phyloP scores from a whole-genome alignment of 495 filamentous ascomycete genomes.

The Cryomyces minteri region DNA sequence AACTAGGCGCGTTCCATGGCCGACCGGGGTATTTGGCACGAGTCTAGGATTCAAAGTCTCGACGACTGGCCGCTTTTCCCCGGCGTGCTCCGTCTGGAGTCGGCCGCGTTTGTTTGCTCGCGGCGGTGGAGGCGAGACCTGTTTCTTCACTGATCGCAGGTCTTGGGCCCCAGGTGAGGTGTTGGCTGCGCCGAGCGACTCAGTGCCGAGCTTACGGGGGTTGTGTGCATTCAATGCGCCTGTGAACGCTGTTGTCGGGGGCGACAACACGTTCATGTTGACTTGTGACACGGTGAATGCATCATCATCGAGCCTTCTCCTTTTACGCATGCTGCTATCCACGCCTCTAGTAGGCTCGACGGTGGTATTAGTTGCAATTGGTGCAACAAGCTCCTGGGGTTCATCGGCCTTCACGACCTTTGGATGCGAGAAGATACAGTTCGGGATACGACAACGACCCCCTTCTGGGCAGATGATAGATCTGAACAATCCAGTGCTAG shows the following conservation, averaged over 20 bases:
- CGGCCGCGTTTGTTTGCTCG: conserved; percentile 1
- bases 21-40: conserved; percentile 49
- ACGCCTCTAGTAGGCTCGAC: no score
- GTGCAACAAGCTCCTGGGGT: no score
- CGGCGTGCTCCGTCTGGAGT: neutral
- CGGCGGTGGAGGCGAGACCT: conserved; percentile 27
- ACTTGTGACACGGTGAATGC: no score
- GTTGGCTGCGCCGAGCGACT: no score
- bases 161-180: neutral
- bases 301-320: no score
- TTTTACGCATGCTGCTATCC: no score
- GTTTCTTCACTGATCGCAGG: conserved; percentile 3
- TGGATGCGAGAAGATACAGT: conserved; percentile 41
- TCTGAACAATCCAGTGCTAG: conserved; percentile 44
- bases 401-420: neutral
- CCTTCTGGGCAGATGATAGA: conserved; percentile 44
- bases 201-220: no score
- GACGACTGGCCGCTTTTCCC: neutral
- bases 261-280: no score
- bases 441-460: conserved; percentile 32
- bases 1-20: conserved; percentile 44
- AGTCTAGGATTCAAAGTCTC: conserved; percentile 65
- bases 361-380: no score
- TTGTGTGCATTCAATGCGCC: no score
- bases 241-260: no score